phyloP scores from a whole-genome alignment of 768 basidiomycete species.

The Boletus reticulatus region DNA sequence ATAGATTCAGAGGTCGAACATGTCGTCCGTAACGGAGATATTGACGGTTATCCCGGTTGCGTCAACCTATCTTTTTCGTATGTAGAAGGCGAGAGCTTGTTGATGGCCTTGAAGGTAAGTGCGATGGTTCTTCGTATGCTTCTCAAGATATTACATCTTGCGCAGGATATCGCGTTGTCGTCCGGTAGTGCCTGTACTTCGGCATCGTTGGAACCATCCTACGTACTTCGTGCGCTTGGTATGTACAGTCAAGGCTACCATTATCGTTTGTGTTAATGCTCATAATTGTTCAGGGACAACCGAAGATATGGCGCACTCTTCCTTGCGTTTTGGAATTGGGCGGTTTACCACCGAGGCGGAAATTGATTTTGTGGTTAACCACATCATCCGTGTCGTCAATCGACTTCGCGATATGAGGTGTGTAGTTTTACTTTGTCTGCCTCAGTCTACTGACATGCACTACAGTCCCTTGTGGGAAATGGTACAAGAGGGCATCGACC shows the following conservation, averaged over 20 bases:
- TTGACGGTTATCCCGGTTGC: constrained; percentile 91
- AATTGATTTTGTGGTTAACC: constrained; percentile 88
- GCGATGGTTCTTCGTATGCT: background rate
- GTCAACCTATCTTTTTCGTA: constrained; percentile 95
- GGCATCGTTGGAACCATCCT: constrained; percentile 96
- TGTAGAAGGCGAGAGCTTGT: constrained; percentile 93
- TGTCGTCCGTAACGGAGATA: constrained; percentile 93
- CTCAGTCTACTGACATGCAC: constrained; percentile 6
- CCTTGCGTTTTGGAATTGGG: constrained; percentile 95
- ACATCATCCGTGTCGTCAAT: constrained; percentile 85
- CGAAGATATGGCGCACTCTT: constrained; percentile 99
- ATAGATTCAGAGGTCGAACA: constrained; percentile 85
- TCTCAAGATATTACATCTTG: background rate
- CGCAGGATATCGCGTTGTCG: constrained; percentile 91
- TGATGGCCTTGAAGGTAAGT: constrained; percentile 94
- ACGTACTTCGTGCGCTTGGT: constrained; percentile 95
- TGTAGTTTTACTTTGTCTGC: constrained; percentile 16
- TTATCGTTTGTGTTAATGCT: background rate
- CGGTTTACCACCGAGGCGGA: constrained; percentile 98
- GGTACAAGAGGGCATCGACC: constrained; percentile 98
- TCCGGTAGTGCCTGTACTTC: constrained; percentile 99
- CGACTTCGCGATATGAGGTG: constrained; percentile 92
- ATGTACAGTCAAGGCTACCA: constrained; percentile 15
- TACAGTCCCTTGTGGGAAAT: constrained; percentile 96
- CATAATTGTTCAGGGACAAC: constrained; percentile 62